These are phyloP conservation scores for Colletotrichum lini DNA, from an alignment of 2,329 filamentous ascomycete species.

Conservation along the genomic window DNA sequence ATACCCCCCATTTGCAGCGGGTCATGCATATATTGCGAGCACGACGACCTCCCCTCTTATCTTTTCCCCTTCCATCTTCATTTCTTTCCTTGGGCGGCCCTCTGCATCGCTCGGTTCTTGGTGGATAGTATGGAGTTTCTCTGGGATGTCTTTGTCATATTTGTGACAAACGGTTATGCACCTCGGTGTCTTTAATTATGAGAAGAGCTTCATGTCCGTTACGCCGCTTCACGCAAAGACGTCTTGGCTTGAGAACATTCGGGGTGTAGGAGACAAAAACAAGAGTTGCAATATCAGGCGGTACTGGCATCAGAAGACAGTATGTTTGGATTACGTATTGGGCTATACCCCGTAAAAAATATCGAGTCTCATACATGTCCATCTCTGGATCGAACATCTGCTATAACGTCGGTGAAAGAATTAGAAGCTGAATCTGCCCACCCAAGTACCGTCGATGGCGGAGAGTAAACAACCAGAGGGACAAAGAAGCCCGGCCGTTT, in stretches of 20 bases:
- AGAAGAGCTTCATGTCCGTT: slow-evolving; percentile 7
- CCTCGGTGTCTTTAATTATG: slow-evolving; percentile 10
- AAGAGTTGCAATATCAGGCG: neutral
- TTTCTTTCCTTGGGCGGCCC: neutral
- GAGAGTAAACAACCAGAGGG: neutral
- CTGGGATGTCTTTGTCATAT: slow-evolving; percentile 19
- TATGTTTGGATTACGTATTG: neutral
- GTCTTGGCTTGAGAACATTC: neutral
- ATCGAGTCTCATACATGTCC: neutral
- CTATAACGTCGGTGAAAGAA: neutral
- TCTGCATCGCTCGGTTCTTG: neutral
- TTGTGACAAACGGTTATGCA: neutral
- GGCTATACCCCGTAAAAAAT: neutral
- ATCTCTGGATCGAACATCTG: no score
- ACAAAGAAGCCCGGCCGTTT: slow-evolving; percentile 21
- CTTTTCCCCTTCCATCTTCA: slow-evolving; percentile 12
- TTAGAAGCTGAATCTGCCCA: no score
- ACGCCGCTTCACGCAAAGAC: neutral
- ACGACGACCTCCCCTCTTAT: slow-evolving; percentile 2
- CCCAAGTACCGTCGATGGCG: no score
- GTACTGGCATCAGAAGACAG: slow-evolving; percentile 1
- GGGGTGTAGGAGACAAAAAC: neutral
- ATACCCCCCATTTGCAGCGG: slow-evolving; percentile 43
- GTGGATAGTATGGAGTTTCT: slow-evolving; percentile 2
- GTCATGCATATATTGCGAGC: slow-evolving; percentile 23